phyloP scores from a whole-genome alignment of 2,329 filamentous ascomycete genomes.

The Pseudocercospora macadamiae region DNA sequence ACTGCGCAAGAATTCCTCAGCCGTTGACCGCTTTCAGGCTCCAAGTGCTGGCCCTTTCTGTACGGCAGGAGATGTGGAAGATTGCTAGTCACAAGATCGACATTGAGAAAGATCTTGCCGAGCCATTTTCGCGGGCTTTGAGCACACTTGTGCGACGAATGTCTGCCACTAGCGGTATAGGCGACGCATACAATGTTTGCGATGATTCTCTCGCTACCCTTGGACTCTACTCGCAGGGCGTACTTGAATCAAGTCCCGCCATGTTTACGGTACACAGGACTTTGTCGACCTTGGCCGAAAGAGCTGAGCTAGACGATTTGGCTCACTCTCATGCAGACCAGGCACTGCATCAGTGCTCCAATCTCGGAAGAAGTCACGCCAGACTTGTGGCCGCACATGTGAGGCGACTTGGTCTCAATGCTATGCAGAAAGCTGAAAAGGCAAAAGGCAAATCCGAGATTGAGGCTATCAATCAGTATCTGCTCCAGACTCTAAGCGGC shows the following conservation, averaged over 20 bases:
- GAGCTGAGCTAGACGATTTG: conserved; percentile 13
- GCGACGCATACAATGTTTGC: background rate
- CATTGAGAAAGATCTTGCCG: conserved; percentile 65
- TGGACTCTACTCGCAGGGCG: background rate
- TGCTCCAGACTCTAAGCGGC: conserved; percentile 28
- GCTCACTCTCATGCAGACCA: conserved; percentile 19
- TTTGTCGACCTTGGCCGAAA: conserved; percentile 26
- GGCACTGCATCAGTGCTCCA: conserved; percentile 17
- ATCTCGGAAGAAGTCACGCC: conserved; percentile 24
- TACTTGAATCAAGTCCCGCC: background rate
- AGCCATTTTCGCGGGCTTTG: conserved; percentile 66
- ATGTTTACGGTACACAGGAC: conserved; percentile 17
- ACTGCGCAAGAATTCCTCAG: conserved; percentile 58
- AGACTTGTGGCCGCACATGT: conserved; percentile 21
- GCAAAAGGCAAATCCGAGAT: conserved; percentile 5
- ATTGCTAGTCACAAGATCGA: conserved; percentile 63
- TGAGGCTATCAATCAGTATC: conserved; percentile 6
- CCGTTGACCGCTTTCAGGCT: conserved; percentile 64
- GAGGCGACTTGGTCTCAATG: conserved; percentile 3
- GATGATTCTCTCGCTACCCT: background rate
- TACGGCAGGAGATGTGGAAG: conserved; percentile 67
- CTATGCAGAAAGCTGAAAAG: background rate
- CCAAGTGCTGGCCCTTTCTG: conserved; percentile 65
- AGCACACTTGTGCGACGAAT: conserved; percentile 54
- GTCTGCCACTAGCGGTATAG: background rate